These are phyloP conservation scores for Takashimella koratensis DNA, from an alignment of 1,284 basidiomycete genomes.

Conservation along the genomic window DNA sequence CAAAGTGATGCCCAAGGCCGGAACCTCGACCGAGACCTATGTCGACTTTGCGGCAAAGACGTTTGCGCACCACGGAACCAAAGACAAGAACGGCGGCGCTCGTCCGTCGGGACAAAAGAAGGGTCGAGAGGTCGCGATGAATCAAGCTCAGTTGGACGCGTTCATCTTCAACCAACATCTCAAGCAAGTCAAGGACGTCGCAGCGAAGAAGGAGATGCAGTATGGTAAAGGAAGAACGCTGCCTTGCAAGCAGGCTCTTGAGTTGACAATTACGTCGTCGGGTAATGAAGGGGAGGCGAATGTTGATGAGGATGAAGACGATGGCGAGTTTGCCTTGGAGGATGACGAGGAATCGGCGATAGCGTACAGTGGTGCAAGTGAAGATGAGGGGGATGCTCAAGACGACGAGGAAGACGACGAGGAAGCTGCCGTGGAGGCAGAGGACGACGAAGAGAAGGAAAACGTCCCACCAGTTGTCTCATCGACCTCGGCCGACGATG, in stretches of 20 bases:
- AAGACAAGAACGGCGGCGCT: slow-evolving; percentile 22
- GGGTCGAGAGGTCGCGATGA: slow-evolving; percentile 22
- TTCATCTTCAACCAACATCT: slow-evolving; percentile 14
- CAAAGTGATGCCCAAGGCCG: slow-evolving; percentile 11
- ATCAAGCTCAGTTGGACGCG: slow-evolving; percentile 14
- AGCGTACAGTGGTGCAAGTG: slow-evolving; percentile 15
- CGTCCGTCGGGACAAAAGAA: slow-evolving; percentile 31
- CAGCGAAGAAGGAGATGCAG: slow-evolving; percentile 23
- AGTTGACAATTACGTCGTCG: slow-evolving; percentile 11
- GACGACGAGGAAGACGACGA: background rate
- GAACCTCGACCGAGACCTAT: slow-evolving; percentile 29
- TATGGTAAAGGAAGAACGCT: slow-evolving; percentile 22
- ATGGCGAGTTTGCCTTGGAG: slow-evolving; percentile 9
- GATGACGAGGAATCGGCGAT: slow-evolving; percentile 10
- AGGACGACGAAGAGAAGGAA: slow-evolving; percentile 17
- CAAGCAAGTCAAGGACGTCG: slow-evolving; percentile 12
- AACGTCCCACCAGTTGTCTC: background rate
- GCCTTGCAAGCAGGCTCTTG: slow-evolving; percentile 20
- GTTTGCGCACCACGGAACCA: slow-evolving; percentile 25
- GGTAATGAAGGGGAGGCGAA: slow-evolving; percentile 12
- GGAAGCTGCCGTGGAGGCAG: background rate
- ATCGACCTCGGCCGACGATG: background rate
- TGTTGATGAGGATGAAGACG: slow-evolving; percentile 7
- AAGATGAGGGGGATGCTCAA: slow-evolving; percentile 1
- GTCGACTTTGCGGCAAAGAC: slow-evolving; percentile 27